Evolutionary conservation across 768 basidiomycete species (phyloP), one percentile per base, ranked within the genome.

Genomic region (Mycena metata): DNA sequence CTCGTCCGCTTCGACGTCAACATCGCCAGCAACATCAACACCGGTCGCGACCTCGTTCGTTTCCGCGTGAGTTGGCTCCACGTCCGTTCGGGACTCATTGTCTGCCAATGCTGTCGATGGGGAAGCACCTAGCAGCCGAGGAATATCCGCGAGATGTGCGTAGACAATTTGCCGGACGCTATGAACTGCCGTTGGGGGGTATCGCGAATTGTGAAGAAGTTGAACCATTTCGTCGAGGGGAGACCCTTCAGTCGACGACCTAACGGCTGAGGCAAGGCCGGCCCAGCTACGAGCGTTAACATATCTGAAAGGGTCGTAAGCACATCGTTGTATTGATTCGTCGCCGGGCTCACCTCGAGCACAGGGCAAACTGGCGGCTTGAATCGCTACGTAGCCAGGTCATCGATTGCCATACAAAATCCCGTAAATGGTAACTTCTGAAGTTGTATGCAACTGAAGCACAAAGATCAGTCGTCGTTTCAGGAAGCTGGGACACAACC

Each of bases 111-210:
- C 54, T 23, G 26, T 39, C 7, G 36, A 26, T 23, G 24, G 24
- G 7, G 65, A n/a, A 21, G 56, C 26, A 10, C 72, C 67, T 2
- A 84, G 59, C 23, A 83, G 59, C 10, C 51, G 51, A 0, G 77
- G 79, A 13, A 84, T 74, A 13, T 83, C 79, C 2, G 70, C 74
- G 3, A 74, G 52, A 5, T 70, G 57, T 21, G 70, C 59, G 72
- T 75, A 85, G 10, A 78, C 51, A 33, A 84, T 75, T 9, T 76
- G 70, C 5, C 77, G 76, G n/a, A 83, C 74, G 11, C 72, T 47
- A 5, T n/a, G 39, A 17, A 63, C 21, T 36, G 55, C 16, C 45
- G 10, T 21, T 2, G 56, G 52, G 19, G 16, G 51, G 10, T 12
- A 19, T 24, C 45, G 52, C 9, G 57, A 26, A 67, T 56, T n/a